Base-by-base conservation (phyloP, 1,284 basidiomycete genomes). In the Sanghuangporus weigelae region DNA sequence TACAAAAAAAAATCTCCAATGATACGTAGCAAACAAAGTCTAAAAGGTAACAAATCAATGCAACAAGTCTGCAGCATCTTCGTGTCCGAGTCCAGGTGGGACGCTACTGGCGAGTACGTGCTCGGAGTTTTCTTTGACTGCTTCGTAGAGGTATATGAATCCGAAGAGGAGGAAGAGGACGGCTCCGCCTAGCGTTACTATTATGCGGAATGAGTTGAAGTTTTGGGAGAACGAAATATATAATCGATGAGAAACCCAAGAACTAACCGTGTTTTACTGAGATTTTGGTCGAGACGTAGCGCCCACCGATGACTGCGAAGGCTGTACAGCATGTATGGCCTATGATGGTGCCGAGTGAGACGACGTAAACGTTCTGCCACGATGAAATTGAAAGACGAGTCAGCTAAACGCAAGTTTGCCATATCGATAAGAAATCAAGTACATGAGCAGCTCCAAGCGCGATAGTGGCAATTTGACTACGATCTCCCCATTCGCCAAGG, bases 401-500 rank as follows among this genome's bases (percentile, higher is more conserved):
- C 23, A 49, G 62, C 60, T 26, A 53, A 49, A 40, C 6, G 3
- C 26, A 31, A 31, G 3, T 31, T 31, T 31, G 26, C n/a, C 21
- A 57, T 23, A 59, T 46, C 63, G 40, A 12, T 64, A 66, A 57
- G 78, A 39, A 57, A 23, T n/a, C 11, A 82, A 90, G 70, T 71
- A 98, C 96, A 79, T 98, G 94, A 26, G 96, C 94, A 40, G 96
- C 96, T 1, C 92, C 97, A 56, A 99, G 81, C 2, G 95, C 96
- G 68, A 99, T 98, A 0, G 96, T 99, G 0, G 97, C 92, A 69
- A 99, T 96, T 77, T 99, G 97, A 72, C 92, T 95, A 51, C 96
- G 80, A 76, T 99, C 97, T 0, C 96, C 97, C 96, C 96, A 99
- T 76, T 99, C 96, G 23, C 96, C 97, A 11, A 99, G 81, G 76